Evolutionary conservation across 2,329 filamentous ascomycete genomes (phyloP).

Genomic region (Saccharata proteae): DNA sequence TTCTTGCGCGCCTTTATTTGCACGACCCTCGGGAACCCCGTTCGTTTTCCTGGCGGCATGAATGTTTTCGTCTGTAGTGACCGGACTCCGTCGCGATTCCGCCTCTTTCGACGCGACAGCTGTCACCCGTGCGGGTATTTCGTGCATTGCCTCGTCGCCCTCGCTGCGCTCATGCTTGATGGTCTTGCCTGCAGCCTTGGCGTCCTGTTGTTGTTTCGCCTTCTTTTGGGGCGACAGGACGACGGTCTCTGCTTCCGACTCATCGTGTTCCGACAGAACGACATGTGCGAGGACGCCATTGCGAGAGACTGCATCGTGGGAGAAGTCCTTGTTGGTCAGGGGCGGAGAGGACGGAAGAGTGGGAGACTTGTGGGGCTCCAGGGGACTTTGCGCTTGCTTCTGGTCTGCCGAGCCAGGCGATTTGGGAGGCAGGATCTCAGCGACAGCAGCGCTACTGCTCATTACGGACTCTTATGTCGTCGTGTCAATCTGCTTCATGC

Average conservation of each 20-base stretch:
- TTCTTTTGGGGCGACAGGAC: slow-evolving; percentile 24
- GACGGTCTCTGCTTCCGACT: slow-evolving; percentile 40
- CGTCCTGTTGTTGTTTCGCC: slow-evolving; percentile 25
- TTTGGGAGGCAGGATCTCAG: slow-evolving; percentile 9
- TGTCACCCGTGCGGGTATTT: slow-evolving; percentile 5
- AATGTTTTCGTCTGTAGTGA: not conserved
- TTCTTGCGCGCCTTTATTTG: too few relatives aligned
- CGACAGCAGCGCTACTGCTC: slow-evolving; percentile 11
- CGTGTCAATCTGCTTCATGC: slow-evolving; percentile 9
- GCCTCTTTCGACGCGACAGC: not conserved
- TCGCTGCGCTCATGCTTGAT: slow-evolving; percentile 29
- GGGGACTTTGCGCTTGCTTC: slow-evolving; percentile 8
- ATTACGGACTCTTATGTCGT: slow-evolving; percentile 9
- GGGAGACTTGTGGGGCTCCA: slow-evolving; percentile 7
- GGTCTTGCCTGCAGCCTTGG: slow-evolving; percentile 25
- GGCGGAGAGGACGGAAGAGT: slow-evolving; percentile 6
- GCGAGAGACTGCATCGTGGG: slow-evolving; percentile 1
- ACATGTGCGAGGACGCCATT: slow-evolving; percentile 10
- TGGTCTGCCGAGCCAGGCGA: slow-evolving; percentile 9
- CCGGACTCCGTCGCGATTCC: slow-evolving; percentile 1
- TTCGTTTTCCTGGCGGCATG: not conserved
- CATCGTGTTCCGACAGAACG: slow-evolving; percentile 21
- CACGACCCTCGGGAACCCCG: slow-evolving; percentile 4
- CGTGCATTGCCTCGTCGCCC: slow-evolving; percentile 14
- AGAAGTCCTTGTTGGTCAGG: slow-evolving; percentile 6